Percentiles rank a stretch among this genome's conserved stretches.
phyloP scores from a whole-genome alignment of 441 rosid genomes.

The Dalechampia spathulata region DNA sequence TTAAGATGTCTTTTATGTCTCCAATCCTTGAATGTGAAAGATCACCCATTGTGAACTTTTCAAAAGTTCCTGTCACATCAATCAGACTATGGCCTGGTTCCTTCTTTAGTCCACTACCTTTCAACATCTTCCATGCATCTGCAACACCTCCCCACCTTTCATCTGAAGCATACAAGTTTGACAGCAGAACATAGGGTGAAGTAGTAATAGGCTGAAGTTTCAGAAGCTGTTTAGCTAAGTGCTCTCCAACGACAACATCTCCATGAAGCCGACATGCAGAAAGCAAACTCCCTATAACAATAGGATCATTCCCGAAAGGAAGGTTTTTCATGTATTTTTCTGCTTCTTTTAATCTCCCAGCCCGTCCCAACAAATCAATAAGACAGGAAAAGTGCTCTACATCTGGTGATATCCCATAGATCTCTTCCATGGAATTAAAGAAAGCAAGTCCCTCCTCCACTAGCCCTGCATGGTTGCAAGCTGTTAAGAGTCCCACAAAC shows the following conservation, averaged over 20 bases:
- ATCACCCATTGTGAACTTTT: constrained; percentile 39
- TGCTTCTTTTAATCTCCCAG: constrained; percentile 48
- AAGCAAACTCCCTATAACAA: constrained; percentile 54
- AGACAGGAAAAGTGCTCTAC: constrained; percentile 58
- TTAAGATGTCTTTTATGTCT: constrained; percentile 36
- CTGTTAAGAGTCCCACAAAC: constrained; percentile 43
- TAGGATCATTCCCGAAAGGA: constrained; percentile 35
- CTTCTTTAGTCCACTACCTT: constrained; percentile 55
- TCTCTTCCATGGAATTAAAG: constrained; percentile 41
- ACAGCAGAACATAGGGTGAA: constrained; percentile 52
- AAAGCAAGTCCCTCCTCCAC: constrained; percentile 41
- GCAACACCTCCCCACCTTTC: constrained; percentile 51
- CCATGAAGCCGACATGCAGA: constrained; percentile 50
- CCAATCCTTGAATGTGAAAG: constrained; percentile 34
- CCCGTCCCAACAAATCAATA: constrained; percentile 60
- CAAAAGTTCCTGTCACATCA: constrained; percentile 34
- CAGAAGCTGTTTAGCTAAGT: constrained; percentile 38
- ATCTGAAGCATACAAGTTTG: constrained; percentile 54
- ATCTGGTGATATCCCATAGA: constrained; percentile 38
- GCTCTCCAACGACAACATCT: constrained; percentile 36
- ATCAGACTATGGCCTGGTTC: constrained; percentile 50
- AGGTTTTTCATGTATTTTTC: constrained; percentile 30
- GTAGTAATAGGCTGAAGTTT: constrained; percentile 36
- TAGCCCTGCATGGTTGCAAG: constrained; percentile 61
- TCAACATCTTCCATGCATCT: constrained; percentile 50